Conservation (phyloP, 202 grass and related monocot species). For the Musa balbisiana region DNA sequence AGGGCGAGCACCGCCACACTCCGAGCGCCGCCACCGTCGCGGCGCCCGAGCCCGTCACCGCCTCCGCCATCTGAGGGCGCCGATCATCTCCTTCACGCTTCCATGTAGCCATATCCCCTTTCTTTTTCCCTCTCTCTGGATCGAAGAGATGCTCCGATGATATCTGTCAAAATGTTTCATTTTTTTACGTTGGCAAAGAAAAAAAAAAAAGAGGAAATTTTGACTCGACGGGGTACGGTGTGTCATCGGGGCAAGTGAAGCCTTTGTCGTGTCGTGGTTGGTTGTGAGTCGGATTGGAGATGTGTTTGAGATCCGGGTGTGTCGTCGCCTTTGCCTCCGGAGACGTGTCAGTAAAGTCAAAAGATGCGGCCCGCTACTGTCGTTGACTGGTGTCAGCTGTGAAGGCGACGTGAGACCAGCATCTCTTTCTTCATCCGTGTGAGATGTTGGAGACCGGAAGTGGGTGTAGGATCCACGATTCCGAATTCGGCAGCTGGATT, state of each 20-base stretch:
- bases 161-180: too few relatives aligned
- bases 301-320: neutral
- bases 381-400: neutral
- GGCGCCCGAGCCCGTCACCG: neutral
- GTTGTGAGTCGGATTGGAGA: neutral
- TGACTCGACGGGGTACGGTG: too few relatives aligned
- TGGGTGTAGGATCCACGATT: too few relatives aligned
- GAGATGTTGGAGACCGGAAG: too few relatives aligned
- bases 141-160: too few relatives aligned
- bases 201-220: too few relatives aligned
- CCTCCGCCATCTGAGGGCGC: neutral
- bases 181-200: too few relatives aligned
- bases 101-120: neutral
- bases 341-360: neutral
- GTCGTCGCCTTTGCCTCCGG: too few relatives aligned
- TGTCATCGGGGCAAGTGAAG: too few relatives aligned
- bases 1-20: constrained; percentile 56
- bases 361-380: neutral
- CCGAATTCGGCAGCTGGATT: too few relatives aligned
- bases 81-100: neutral
- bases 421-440: neutral
- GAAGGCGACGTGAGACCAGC: neutral
- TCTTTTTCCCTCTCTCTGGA: neutral
- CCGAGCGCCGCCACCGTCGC: neutral
- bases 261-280: neutral